A percentile compares a stretch with the other conserved stretches of the same genome.
These are phyloP conservation scores for Trebouxia sp. DNA, from an alignment of 139 green algal species.

Conservation along the genomic window DNA sequence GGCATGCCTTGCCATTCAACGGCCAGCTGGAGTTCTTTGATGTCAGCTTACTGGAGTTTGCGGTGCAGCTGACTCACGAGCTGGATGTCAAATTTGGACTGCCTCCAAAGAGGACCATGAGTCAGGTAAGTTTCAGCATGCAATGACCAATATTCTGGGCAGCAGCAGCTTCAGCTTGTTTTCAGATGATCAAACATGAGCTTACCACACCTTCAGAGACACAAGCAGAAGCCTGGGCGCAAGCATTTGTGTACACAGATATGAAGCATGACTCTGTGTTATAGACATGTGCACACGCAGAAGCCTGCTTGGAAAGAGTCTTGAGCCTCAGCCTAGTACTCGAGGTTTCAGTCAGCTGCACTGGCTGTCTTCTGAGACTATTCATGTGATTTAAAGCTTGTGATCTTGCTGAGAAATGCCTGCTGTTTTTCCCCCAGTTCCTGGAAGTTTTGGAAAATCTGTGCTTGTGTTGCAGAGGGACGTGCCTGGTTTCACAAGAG, in stretches of 20 bases:
- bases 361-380: no score
- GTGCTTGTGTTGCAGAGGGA: conserved; percentile 49
- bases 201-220: no score
- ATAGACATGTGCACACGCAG: no score
- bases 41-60: conserved; percentile 41
- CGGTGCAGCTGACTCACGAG: conserved; percentile 52
- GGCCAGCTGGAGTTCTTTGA: conserved; percentile 61
- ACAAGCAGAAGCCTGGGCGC: no score
- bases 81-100: conserved; percentile 52
- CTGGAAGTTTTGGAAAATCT: neutral
- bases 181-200: neutral
- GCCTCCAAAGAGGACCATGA: conserved; percentile 51
- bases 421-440: no score
- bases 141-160: neutral
- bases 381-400: no score
- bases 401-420: no score
- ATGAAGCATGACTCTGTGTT: no score
- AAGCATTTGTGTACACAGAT: no score
- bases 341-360: no score
- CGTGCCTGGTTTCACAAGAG: conserved; percentile 63
- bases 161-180: neutral
- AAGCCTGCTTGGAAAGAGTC: no score
- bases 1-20: conserved; percentile 71
- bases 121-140: conserved; percentile 39
- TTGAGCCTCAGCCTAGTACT: no score